phyloP scores from a whole-genome alignment of 176 grass and related monocot species.

The Oryza punctata region DNA sequence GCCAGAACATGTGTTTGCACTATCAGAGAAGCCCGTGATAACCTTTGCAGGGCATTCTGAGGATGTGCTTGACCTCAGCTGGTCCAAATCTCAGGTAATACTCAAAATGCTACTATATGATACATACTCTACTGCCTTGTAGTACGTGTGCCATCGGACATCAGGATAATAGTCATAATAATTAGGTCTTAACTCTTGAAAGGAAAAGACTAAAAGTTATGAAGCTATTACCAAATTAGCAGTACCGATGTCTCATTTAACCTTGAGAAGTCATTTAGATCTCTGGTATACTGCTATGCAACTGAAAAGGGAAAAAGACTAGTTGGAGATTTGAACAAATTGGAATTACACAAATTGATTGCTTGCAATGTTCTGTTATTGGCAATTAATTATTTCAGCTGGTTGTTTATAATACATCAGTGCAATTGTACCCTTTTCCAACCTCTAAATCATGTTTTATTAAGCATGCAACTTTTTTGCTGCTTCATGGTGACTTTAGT shows the following conservation, averaged over 20 bases:
- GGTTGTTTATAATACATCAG: neutral
- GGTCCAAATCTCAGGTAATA: conserved; percentile 95
- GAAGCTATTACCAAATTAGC: neutral
- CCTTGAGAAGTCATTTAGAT: conserved; percentile 30
- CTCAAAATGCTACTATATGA: neutral
- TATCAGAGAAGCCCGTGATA: conserved; percentile 86
- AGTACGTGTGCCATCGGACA: conserved; percentile 3
- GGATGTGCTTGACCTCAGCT: conserved; percentile 97
- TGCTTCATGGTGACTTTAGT: conserved; percentile 4
- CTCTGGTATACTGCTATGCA: conserved; percentile 25
- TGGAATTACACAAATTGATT: conserved; percentile 1
- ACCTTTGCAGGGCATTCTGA: conserved; percentile 80
- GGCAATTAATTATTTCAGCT: neutral
- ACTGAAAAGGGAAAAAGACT: neutral
- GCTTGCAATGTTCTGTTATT: neutral
- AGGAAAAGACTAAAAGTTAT: neutral
- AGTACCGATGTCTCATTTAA: neutral
- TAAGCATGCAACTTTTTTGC: neutral
- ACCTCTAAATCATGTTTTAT: neutral
- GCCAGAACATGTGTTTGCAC: conserved; percentile 77
- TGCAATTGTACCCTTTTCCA: neutral
- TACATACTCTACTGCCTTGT: neutral
- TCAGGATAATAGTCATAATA: conserved; percentile 3
- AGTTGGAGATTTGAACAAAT: neutral
- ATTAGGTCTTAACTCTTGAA: conserved; percentile 15